Percentiles rank a stretch among this genome's conserved stretches.
Evolutionary conservation across 805 yeast genomes (phyloP).

Genomic region (Yarrowia sp.): DNA sequence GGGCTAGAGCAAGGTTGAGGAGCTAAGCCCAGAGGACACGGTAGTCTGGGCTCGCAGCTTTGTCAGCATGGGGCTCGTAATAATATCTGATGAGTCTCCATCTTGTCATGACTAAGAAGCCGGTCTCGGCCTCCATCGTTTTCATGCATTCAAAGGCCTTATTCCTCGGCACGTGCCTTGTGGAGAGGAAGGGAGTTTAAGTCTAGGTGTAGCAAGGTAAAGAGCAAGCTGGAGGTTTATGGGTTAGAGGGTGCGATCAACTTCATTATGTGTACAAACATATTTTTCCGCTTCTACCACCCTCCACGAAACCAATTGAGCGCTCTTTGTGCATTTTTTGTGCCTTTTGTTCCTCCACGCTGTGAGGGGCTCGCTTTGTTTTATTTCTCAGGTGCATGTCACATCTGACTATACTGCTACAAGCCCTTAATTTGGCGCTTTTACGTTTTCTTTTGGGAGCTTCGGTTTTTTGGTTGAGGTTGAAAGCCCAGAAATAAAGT

Average conservation of each 20-base stretch:
- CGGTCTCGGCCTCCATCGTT: constrained; percentile 8
- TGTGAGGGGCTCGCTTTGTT: too few species aligned
- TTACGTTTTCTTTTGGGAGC: neutral
- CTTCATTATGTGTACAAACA: neutral
- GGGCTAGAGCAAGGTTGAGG: neutral
- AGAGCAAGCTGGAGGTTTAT: neutral
- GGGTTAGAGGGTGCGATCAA: neutral
- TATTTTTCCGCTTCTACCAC: too few species aligned
- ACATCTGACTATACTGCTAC: neutral
- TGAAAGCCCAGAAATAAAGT: neutral
- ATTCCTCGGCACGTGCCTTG: constrained; percentile 20
- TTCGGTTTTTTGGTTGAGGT: neutral
- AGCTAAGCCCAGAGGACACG: too few species aligned
- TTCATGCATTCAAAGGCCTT: neutral
- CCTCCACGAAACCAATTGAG: too few species aligned
- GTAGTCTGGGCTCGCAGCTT: too few species aligned
- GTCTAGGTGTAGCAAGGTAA: neutral
- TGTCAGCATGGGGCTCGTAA: too few species aligned
- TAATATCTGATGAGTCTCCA: too few species aligned
- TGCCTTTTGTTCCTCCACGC: too few species aligned
- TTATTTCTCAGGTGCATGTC: too few species aligned
- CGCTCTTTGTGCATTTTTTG: too few species aligned
- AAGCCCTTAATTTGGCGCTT: neutral
- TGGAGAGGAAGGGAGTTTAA: neutral
- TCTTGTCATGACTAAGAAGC: neutral